Evolutionary conservation across 192 early-diverging fungal species (phyloP), one percentile per base, ranked within the genome.

Genomic region (Diversispora eburnea): DNA sequence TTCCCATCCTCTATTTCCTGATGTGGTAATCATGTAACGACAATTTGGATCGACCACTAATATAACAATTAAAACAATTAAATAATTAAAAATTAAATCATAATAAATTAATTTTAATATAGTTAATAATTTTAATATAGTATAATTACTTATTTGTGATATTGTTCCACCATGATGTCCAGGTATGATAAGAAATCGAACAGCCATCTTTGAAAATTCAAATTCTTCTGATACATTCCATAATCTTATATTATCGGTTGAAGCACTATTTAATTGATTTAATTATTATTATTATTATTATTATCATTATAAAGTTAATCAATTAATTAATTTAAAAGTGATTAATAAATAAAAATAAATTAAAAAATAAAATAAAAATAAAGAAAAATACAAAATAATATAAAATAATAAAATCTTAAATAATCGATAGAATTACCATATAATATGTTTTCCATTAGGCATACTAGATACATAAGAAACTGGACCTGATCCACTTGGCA

Each of bases 1-100:
- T 51, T 98, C 96, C 96, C 96, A 99, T n/a, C 97, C 98, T 25
- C 95, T 83, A 78, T 89, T 95, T 17, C 98, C 98, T 1, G 94
- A 93, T 1, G 93, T 88, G 5, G 91, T 96, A 25, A 99, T 84
- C 93, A 99, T 88, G 60, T 90, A 97, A 33, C 85, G 83, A 57
- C 88, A 88, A 4, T 84, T 79, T 20, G 84, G 81, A 78, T 96
- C 94, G 56, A 95, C 78, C 19, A 89, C 89, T 93, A 76, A 45
- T 51, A 12, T 39, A 25, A 55, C 0, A 15, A 47, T 33, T 62
- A 22, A 39, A 33, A 33, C 65, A 73, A 70, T 65, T 56, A 20
- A 15, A 77, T n/a, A n/a, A 51, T 55, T 48, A 63, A 33, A 43
- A 22, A 42, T n/a, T n/a, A n/a, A n/a, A n/a, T n/a, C n/a, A n/a